Conservation (phyloP, 129 eudicot species). For the Saussurea involucrata region DNA sequence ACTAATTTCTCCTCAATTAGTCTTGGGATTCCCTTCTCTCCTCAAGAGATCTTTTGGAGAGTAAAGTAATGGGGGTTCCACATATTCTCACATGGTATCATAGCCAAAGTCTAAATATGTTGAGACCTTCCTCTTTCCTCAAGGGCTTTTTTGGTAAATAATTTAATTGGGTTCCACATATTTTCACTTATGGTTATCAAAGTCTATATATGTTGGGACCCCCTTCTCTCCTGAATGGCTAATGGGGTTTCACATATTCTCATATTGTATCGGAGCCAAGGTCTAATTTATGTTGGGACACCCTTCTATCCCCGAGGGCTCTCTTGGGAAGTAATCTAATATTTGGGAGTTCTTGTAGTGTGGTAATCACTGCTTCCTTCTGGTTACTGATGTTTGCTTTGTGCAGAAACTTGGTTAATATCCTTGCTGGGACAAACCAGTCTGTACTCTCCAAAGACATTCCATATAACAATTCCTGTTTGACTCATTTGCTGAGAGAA, state of each 20-base stretch:
- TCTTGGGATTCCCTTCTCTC: background rate
- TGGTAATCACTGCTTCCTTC: background rate
- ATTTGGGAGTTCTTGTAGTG: background rate
- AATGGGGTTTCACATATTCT: background rate
- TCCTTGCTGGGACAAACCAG: slow-evolving; percentile 57
- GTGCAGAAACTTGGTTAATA: slow-evolving; percentile 80
- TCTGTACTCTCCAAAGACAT: slow-evolving; percentile 40
- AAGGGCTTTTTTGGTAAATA: background rate
- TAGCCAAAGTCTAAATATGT: too few species aligned
- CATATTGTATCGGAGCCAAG: too few species aligned
- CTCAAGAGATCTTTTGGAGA: background rate
- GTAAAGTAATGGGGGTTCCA: background rate
- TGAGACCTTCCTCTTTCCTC: background rate
- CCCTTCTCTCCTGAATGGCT: too few species aligned
- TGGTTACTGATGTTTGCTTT: slow-evolving; percentile 6
- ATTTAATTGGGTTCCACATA: background rate
- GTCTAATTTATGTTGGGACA: too few species aligned
- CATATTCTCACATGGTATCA: too few species aligned
- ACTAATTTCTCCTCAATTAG: background rate
- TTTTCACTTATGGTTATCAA: too few species aligned
- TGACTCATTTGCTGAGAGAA: slow-evolving; percentile 79
- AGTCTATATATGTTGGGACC: too few species aligned
- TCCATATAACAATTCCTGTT: slow-evolving; percentile 67
- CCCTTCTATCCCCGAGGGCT: too few species aligned
- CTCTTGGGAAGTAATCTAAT: too few species aligned